Conservation (phyloP, 257 asterid genomes). For the Orobanche coerulescens region DNA sequence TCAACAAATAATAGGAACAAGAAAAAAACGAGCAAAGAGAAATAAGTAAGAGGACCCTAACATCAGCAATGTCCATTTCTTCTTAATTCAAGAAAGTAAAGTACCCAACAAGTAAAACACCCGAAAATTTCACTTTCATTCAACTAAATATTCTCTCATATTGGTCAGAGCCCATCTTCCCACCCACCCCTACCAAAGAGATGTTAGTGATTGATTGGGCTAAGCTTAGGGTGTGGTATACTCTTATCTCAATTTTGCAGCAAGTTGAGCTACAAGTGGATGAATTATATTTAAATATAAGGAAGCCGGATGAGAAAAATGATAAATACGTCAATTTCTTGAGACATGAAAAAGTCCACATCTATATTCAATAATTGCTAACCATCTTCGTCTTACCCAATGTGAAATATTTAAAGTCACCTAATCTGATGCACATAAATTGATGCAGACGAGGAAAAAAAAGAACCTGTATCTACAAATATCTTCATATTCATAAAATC, state of each 20-base stretch:
- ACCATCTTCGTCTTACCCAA: not conserved
- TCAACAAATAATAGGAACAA: constrained; percentile 5
- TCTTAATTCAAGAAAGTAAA: constrained; percentile 13
- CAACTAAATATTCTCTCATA: not conserved
- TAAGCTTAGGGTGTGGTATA: constrained; percentile 8
- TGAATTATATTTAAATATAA: not conserved
- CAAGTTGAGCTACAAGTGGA: constrained; percentile 13
- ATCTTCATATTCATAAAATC: constrained; percentile 92
- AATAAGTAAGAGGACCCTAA: not conserved
- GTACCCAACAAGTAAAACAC: not conserved
- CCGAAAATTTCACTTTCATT: not conserved
- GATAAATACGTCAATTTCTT: not conserved
- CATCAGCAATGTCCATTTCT: not conserved
- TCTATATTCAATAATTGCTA: not conserved
- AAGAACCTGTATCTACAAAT: constrained; percentile 93
- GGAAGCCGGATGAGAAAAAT: not conserved
- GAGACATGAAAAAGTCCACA: not conserved
- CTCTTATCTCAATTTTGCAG: constrained; percentile 1
- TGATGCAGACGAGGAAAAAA: constrained; percentile 22
- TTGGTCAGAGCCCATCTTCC: not conserved
- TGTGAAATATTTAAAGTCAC: not conserved
- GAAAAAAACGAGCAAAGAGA: constrained; percentile 4
- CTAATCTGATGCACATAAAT: not conserved
- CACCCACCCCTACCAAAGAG: not conserved
- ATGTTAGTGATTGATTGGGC: not conserved